Base-by-base conservation (phyloP, 495 filamentous ascomycete species). In the Hyaloscypha hepaticicola region DNA sequence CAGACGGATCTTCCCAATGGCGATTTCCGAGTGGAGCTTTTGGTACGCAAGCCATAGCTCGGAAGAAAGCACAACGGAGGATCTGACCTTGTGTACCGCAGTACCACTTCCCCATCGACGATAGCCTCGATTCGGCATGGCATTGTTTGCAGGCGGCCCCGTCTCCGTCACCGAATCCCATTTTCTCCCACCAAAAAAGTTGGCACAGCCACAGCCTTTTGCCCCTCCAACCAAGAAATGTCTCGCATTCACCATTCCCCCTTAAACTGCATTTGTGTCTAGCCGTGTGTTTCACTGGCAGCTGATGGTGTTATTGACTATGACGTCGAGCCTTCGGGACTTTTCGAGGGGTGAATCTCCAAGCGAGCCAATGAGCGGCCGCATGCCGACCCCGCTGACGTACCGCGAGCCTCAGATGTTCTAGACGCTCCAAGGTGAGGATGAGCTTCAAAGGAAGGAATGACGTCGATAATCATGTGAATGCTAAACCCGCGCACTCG, bases 121-220 rank as follows among this genome's bases (percentile, higher is more conserved):
- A 45, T 45, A 19, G 38, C 19, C 11, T 45, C 38, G 38, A 45
- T 45, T 45, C 11, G 4, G 38, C 19, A 45, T 45, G 38, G 38
- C 11, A 45, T 45, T 34, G n/a, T 45, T 16, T 45, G 38, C 38
- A 45, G 11, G 14, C 38, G 38, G 38, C 11, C 6, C 7, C 9
- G 3, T 14, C 38, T 45, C 38, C 38, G 38, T 45, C 38, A 45
- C 38, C 38, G 38, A 45, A 4, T 16, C 19, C 38, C 38, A 45
- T 16, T 34, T 34, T 12, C 31, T 12, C 12, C 31, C 12, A 16
- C 27, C 19, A 21, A 28, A 62, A 66, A 66, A 62, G 65, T 66
- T 66, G 65, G 65, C 65, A 66, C 65, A 28, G 65, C 65, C 65
- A 66, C 65, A 66, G 21, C 12, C 6, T 7, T 16, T 50, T 26